Conservation (phyloP, 208 protist species). For the Trypanosoma scelopori region DNA sequence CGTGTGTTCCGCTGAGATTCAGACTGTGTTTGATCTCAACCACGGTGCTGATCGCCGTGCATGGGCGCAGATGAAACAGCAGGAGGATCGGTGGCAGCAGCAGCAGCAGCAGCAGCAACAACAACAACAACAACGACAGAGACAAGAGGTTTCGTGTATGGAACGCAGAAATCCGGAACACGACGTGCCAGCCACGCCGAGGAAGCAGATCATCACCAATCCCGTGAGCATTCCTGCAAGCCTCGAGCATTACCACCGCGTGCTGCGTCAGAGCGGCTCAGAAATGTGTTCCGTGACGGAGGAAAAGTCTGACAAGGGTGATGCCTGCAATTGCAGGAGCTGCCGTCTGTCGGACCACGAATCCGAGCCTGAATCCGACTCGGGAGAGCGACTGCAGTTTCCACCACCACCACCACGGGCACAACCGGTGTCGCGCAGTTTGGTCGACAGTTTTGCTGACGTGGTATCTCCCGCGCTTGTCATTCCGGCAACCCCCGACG, state of each 20-base stretch:
- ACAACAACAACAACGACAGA: slow-evolving; percentile 9
- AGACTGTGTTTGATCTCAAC: slow-evolving; percentile 51
- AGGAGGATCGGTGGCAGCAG: too few species aligned
- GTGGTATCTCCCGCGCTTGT: slow-evolving; percentile 12
- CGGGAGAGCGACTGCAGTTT: not conserved
- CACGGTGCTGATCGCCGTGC: slow-evolving; percentile 44
- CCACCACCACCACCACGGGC: not conserved
- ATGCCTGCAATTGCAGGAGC: slow-evolving; percentile 10
- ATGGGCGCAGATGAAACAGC: not conserved
- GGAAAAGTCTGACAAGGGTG: not conserved
- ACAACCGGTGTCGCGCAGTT: slow-evolving; percentile 26
- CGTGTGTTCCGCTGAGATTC: slow-evolving; percentile 48
- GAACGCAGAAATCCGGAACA: not conserved
- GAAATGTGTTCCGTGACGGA: not conserved
- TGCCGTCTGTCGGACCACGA: slow-evolving; percentile 4
- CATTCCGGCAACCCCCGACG: not conserved
- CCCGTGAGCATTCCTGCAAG: slow-evolving; percentile 24
- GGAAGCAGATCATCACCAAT: slow-evolving; percentile 19
- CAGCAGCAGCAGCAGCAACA: too few species aligned
- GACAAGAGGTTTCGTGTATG: not conserved
- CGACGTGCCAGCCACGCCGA: slow-evolving; percentile 14
- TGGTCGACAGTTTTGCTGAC: slow-evolving; percentile 40
- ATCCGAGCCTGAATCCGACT: not conserved
- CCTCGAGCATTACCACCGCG: slow-evolving; percentile 22
- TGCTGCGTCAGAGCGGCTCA: not conserved